Base-by-base conservation (phyloP, 441 rosid species). In the Melianthus villosus region DNA sequence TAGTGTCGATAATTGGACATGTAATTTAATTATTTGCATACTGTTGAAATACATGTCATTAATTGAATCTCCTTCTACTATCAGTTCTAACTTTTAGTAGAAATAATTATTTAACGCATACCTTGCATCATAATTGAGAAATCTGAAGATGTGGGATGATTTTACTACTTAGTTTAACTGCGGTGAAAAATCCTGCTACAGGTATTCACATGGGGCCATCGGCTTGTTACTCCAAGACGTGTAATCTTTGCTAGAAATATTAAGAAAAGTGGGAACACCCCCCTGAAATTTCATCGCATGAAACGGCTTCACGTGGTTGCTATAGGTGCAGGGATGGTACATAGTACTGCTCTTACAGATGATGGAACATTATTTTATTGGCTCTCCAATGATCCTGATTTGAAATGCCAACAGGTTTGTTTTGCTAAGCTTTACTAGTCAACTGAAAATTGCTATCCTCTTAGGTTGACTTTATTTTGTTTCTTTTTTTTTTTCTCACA, bases 161-260 rank as follows among this genome's bases (percentile, higher is more conserved):
- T n/a, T n/a, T n/a, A n/a, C n/a, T n/a, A n/a, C n/a, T n/a, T n/a
- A n/a, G n/a, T n/a, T n/a, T n/a, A n/a, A n/a, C n/a, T n/a, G n/a
- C n/a, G n/a, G n/a, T n/a, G n/a, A n/a, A n/a, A n/a, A n/a, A n/a
- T n/a, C n/a, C n/a, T n/a, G n/a, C n/a, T n/a, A n/a, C 73, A 89
- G 98, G 89, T 82, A 10, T 75, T 60, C 51, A 79, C 96, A 13
- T 89, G 98, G 98, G 96, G 98, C 52, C 96, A 89, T 71, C 77
- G 94, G 47, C 70, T 84, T 46, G 98, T 89, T 59, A 75, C 96
- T 28, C 96, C 98, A 31, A 73, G 72, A 56, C 94, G 93, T 42
- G 91, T 82, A 53, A 15, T 62, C 33, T 49, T 82, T 54, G 62
- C 77, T 49, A 77, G 96, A 58, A 82, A 73, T 56, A 54, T 82